Base-by-base conservation (phyloP, 2,329 filamentous ascomycete species). In the Cryoendolithus antarcticus region DNA sequence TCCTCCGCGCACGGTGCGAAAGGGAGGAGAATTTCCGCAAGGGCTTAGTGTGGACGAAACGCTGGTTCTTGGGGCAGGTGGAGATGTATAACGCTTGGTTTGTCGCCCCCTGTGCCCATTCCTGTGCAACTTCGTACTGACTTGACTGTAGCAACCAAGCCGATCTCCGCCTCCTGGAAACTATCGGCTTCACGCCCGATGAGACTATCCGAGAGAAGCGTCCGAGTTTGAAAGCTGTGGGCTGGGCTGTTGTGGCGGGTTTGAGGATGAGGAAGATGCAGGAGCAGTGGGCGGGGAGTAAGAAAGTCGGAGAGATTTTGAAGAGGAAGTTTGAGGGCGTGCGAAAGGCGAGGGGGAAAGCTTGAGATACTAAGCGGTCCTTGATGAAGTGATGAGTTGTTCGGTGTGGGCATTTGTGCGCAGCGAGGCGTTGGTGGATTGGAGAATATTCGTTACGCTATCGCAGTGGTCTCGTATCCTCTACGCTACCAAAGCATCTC, bases 61-160 rank as follows among this genome's bases (percentile, higher is more conserved):
- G 74, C 49, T 88, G 85, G 60, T 75, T 95, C 63, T 63, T 79
- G 52, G 69, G 85, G 59, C 78, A 86, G 61, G 75, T 93, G 39
- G 77, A 86, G 51, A 76, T 93, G 52, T 86, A 86, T 52, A 81
- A 86, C 55, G 80, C 85, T 64, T 96, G 88, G 89, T 95, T 79
- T 51, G 84, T 80, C 24, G 1, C 5, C n/a, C n/a, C 9, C n/a
- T n/a, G 15, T 31, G 10, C 27, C 42, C 46, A 33, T 46, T 29
- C 27, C 27, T 6, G 1, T 12, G 12, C 8, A 10, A 11, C 13
- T n/a, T 15, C 29, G 15, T 13, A 21, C 38, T 39, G 15, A 39
- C 32, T 19, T 44, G 31, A 9, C 9, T 9, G 41, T 60, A 96
- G 91, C 66, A 98, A 96, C 67, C 81, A 89, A 61, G 82, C 85